Percentiles rank a stretch among this genome's conserved stretches.
Evolutionary conservation across 371 early-diverging fungal species (phyloP).

Genomic region (Syncephalastrum monosporum): DNA sequence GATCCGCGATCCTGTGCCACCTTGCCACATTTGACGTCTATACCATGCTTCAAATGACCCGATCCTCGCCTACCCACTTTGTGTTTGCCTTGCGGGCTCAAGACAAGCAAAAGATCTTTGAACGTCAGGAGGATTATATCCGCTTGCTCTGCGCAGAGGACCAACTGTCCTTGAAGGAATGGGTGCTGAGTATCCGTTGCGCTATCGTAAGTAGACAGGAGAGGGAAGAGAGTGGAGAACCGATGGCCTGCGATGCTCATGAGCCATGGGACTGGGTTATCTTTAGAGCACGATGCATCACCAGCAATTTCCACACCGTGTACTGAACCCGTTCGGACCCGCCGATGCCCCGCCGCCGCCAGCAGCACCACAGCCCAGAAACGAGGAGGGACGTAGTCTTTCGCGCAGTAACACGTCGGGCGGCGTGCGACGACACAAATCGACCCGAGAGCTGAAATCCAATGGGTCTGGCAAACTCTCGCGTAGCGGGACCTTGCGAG

Average conservation of each 20-base stretch:
- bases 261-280: not conserved
- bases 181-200: conserved; percentile 80
- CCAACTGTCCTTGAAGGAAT: conserved; percentile 73
- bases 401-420: conserved; percentile 1
- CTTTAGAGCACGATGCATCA: conserved; percentile 36
- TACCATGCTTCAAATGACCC: conserved; percentile 54
- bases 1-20: conserved; percentile 65
- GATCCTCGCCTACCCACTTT: conserved; percentile 73
- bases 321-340: conserved; percentile 36
- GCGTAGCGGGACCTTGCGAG: conserved; percentile 22
- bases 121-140: conserved; percentile 82
- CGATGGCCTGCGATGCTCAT: not conserved
- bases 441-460: conserved; percentile 25
- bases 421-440: conserved; percentile 38
- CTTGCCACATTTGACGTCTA: conserved; percentile 81
- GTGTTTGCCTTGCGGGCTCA: conserved; percentile 86
- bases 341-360: conserved; percentile 13
- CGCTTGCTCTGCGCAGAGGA: conserved; percentile 77
- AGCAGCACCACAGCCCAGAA: not conserved
- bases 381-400: conserved; percentile 2
- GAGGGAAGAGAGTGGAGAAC: conserved; percentile 1
- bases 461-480: conserved; percentile 8
- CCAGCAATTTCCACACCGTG: conserved; percentile 34
- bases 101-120: conserved; percentile 71
- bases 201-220: conserved; percentile 61